Conservation (phyloP, 2,329 filamentous ascomycete genomes). For the Thelonectria olida region DNA sequence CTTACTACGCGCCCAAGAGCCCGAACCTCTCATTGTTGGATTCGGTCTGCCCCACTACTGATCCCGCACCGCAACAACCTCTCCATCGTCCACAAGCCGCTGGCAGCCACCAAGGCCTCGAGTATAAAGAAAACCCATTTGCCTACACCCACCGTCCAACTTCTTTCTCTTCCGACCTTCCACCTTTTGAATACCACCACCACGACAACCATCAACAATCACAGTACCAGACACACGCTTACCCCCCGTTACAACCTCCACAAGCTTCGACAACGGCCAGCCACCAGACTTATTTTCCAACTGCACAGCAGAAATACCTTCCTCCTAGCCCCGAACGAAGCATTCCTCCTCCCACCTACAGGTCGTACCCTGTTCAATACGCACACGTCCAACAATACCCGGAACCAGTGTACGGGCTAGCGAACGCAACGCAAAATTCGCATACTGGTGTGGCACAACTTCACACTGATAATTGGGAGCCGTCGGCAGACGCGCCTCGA, state of each 20-base stretch:
- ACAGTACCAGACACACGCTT: constrained; percentile 9
- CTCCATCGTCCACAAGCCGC: constrained; percentile 43
- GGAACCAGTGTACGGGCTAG: constrained; percentile 21
- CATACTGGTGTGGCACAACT: constrained; percentile 15
- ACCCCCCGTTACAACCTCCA: constrained; percentile 37
- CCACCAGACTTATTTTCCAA: constrained; percentile 36
- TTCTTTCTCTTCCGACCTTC: constrained; percentile 34
- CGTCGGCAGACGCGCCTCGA: not conserved
- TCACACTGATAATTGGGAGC: constrained; percentile 27
- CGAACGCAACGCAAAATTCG: constrained; percentile 25
- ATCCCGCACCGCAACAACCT: constrained; percentile 45
- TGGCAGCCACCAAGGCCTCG: constrained; percentile 39
- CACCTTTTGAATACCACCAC: constrained; percentile 35
- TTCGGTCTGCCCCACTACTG: constrained; percentile 48
- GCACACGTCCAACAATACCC: constrained; percentile 10
- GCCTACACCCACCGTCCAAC: constrained; percentile 34
- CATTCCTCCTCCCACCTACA: constrained; percentile 19
- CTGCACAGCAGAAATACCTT: constrained; percentile 31
- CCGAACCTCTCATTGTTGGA: constrained; percentile 68
- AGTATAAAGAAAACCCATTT: constrained; percentile 47
- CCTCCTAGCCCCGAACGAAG: constrained; percentile 18
- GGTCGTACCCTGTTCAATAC: constrained; percentile 25
- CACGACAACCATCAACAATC: constrained; percentile 38
- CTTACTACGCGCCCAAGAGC: constrained; percentile 68
- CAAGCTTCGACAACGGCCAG: constrained; percentile 31